These are phyloP conservation scores for Irpex sp. DNA, from an alignment of 1,284 basidiomycete species.

Conservation along the genomic window DNA sequence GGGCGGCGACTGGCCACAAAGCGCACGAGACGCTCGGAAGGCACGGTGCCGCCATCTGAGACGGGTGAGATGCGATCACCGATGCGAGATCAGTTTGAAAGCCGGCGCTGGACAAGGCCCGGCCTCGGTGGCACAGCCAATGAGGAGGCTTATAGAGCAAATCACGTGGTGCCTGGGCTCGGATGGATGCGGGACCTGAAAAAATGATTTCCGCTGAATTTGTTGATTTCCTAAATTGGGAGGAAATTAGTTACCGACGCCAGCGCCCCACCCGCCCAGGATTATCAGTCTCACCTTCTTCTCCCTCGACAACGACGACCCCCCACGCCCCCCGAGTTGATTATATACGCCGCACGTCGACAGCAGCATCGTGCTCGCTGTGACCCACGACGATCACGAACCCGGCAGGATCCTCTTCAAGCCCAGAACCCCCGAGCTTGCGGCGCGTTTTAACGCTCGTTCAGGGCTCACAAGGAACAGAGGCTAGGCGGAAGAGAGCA, in stretches of 20 bases:
- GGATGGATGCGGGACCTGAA: not conserved
- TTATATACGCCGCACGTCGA: not conserved
- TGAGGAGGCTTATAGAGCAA: not conserved
- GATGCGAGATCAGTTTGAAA: no score
- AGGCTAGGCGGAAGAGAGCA: no score
- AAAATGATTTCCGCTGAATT: not conserved
- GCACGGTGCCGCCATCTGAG: no score
- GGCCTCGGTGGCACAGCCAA: no score
- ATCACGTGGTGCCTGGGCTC: not conserved
- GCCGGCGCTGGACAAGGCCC: no score
- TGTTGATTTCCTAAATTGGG: not conserved
- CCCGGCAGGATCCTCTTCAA: not conserved
- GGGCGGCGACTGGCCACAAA: no score
- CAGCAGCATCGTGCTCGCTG: not conserved
- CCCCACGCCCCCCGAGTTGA: no score
- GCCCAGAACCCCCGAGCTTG: constrained; percentile 5
- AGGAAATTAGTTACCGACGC: not conserved
- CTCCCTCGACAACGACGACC: not conserved
- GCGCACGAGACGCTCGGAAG: no score
- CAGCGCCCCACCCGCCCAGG: not conserved
- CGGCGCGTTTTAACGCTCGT: constrained; percentile 12
- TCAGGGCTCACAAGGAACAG: not conserved
- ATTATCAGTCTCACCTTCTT: not conserved
- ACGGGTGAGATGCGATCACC: no score
- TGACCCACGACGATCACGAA: not conserved